Evolutionary conservation across 805 yeast genomes (phyloP).

Genomic region (Barnettozyma pratensis): DNA sequence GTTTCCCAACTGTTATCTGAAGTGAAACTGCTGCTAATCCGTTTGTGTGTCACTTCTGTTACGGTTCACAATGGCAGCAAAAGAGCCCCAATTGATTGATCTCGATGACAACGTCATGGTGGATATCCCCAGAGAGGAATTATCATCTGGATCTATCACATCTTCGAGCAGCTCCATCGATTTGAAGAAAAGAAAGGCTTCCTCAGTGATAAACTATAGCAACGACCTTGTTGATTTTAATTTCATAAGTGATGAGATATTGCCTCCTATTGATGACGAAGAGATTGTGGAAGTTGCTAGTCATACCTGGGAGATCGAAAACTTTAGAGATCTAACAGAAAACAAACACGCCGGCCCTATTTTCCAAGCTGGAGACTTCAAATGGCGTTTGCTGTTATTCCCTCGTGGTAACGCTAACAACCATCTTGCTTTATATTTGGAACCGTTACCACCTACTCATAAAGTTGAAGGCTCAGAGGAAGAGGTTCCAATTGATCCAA

Average conservation of each 20-base stretch:
- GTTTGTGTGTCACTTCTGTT: too few relatives aligned
- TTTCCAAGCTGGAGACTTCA: slow-evolving; percentile 54
- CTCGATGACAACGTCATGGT: background rate
- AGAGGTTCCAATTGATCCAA: slow-evolving; percentile 33
- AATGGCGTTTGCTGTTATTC: slow-evolving; percentile 69
- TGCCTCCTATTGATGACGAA: slow-evolving; percentile 27
- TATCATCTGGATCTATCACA: background rate
- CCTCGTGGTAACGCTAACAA: slow-evolving; percentile 67
- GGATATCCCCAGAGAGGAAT: background rate
- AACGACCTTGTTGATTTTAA: slow-evolving; percentile 14
- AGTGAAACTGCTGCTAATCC: too few relatives aligned
- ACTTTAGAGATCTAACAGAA: slow-evolving; percentile 24
- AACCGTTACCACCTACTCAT: slow-evolving; percentile 38
- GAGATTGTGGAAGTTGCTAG: slow-evolving; percentile 26
- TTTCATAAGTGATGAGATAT: slow-evolving; percentile 15
- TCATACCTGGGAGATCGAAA: slow-evolving; percentile 36
- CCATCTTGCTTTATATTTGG: slow-evolving; percentile 70
- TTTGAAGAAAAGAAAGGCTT: slow-evolving; percentile 6
- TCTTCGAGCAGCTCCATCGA: slow-evolving; percentile 4
- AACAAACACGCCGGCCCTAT: slow-evolving; percentile 33
- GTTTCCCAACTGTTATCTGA: too few relatives aligned
- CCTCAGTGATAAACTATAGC: slow-evolving; percentile 1
- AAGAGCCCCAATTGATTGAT: slow-evolving; percentile 3
- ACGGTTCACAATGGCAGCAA: background rate
- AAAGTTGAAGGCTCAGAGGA: slow-evolving; percentile 23